These are phyloP conservation scores for Calonectria honghensis DNA, from an alignment of 2,329 filamentous ascomycete genomes.

Conservation along the genomic window DNA sequence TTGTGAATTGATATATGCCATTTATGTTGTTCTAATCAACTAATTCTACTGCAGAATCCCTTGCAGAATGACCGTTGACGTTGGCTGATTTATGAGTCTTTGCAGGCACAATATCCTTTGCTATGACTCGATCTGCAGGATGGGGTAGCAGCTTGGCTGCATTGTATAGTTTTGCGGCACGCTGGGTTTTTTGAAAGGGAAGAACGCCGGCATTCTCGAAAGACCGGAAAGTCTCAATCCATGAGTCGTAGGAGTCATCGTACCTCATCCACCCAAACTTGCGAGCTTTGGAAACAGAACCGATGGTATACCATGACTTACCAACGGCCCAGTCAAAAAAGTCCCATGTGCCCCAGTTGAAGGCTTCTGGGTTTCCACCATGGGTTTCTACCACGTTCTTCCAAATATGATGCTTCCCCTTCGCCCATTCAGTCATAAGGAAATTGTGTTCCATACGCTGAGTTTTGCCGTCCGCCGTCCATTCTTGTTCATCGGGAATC, in stretches of 20 bases:
- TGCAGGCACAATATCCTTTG: neutral
- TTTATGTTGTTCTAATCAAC: neutral
- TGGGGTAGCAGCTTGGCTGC: slow-evolving; percentile 25
- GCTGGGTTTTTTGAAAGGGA: slow-evolving; percentile 27
- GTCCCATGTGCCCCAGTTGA: slow-evolving; percentile 47
- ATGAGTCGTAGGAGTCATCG: slow-evolving; percentile 46
- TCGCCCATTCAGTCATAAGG: slow-evolving; percentile 44
- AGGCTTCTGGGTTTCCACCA: slow-evolving; percentile 43
- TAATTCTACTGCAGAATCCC: neutral
- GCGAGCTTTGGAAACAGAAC: slow-evolving; percentile 42
- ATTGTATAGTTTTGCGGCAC: neutral
- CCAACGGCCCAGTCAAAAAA: slow-evolving; percentile 49
- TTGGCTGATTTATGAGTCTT: slow-evolving; percentile 22
- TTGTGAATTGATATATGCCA: fast-evolving
- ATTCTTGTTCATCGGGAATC: slow-evolving; percentile 40
- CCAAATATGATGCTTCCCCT: slow-evolving; percentile 46
- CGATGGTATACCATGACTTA: slow-evolving; percentile 46
- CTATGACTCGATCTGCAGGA: slow-evolving; percentile 36
- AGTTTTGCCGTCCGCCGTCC: slow-evolving; percentile 42
- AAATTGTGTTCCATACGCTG: slow-evolving; percentile 46
- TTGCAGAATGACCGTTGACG: neutral
- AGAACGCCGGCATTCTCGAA: slow-evolving; percentile 48
- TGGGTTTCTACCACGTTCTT: slow-evolving; percentile 43
- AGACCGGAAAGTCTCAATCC: slow-evolving; percentile 43
- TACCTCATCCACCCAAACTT: slow-evolving; percentile 48